These are phyloP conservation scores for Saccharomyces cerevisiae DNA, from an alignment of 805 yeast species.

Conservation along the genomic window DNA sequence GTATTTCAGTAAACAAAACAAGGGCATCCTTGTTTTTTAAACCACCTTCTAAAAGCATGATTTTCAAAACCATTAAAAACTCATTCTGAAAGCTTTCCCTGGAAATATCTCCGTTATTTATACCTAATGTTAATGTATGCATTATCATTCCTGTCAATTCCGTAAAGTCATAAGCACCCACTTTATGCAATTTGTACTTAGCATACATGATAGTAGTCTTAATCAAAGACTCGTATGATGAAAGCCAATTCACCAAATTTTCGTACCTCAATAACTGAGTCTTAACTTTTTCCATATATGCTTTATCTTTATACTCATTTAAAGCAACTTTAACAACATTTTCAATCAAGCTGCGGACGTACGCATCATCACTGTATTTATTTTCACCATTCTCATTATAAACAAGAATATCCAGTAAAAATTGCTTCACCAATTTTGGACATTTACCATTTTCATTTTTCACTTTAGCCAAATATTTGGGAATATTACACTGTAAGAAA, in stretches of 20 bases:
- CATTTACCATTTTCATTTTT: constrained; percentile 56
- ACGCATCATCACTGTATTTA: constrained; percentile 63
- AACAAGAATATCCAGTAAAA: constrained; percentile 62
- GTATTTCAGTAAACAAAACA: constrained; percentile 49
- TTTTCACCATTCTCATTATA: constrained; percentile 83
- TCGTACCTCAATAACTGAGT: constrained; percentile 66
- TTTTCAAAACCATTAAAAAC: constrained; percentile 60
- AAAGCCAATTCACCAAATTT: constrained; percentile 79
- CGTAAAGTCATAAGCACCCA: constrained; percentile 44
- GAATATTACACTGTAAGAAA: constrained; percentile 63
- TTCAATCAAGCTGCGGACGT: constrained; percentile 49
- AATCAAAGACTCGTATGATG: constrained; percentile 48
- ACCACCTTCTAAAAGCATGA: constrained; percentile 68
- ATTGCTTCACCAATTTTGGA: constrained; percentile 49
- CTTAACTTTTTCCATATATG: constrained; percentile 41
- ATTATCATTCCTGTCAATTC: constrained; percentile 44
- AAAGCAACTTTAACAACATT: constrained; percentile 40
- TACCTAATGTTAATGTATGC: constrained; percentile 36
- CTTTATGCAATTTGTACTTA: constrained; percentile 49
- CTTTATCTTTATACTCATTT: constrained; percentile 28
- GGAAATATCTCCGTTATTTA: constrained; percentile 29
- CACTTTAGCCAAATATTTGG: constrained; percentile 50
- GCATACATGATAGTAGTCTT: constrained; percentile 49
- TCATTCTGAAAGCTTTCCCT: constrained; percentile 38
- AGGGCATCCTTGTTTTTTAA: constrained; percentile 55